phyloP scores from a whole-genome alignment of 495 filamentous ascomycete species.

The Annulohypoxylon nitens region DNA sequence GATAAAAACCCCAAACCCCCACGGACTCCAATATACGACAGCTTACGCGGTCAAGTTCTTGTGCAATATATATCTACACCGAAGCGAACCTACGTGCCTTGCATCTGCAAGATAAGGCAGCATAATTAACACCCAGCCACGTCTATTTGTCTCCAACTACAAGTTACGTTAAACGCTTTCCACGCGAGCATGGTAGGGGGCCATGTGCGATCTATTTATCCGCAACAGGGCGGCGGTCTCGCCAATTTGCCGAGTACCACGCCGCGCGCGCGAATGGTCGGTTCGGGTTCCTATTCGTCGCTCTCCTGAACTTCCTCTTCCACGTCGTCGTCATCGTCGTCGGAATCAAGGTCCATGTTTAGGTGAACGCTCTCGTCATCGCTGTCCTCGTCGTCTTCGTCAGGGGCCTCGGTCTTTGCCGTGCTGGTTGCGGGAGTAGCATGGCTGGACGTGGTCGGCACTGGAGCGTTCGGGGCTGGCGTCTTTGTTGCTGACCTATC shows the following conservation, averaged over 20 bases:
- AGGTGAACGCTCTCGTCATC: conserved; percentile 59
- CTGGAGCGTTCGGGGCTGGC: conserved; percentile 10
- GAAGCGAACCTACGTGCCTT: conserved; percentile 35
- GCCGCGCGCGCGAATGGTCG: conserved; percentile 14
- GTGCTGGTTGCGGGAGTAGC: conserved; percentile 2
- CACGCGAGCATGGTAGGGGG: background rate
- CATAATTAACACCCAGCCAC: conserved; percentile 25
- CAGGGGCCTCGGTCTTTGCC: background rate
- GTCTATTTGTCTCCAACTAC: conserved; percentile 1
- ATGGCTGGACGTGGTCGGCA: conserved; percentile 15
- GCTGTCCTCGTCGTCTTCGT: conserved; percentile 36
- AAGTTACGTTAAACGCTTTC: background rate
- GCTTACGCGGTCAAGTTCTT: conserved; percentile 32
- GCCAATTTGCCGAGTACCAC: conserved; percentile 40
- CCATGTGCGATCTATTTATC: conserved; percentile 40
- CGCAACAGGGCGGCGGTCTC: conserved; percentile 27
- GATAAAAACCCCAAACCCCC: conserved; percentile 9
- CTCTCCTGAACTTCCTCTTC: conserved; percentile 50
- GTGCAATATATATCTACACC: background rate
- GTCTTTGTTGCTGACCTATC: conserved; percentile 21
- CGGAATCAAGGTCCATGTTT: conserved; percentile 55
- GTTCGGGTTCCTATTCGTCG: conserved; percentile 36
- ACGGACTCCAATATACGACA: conserved; percentile 15
- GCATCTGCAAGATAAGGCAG: conserved; percentile 36
- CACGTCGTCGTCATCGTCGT: conserved; percentile 51